These are phyloP conservation scores for Fagus sylvatica DNA, from an alignment of 306 rosid species.

Conservation along the genomic window DNA sequence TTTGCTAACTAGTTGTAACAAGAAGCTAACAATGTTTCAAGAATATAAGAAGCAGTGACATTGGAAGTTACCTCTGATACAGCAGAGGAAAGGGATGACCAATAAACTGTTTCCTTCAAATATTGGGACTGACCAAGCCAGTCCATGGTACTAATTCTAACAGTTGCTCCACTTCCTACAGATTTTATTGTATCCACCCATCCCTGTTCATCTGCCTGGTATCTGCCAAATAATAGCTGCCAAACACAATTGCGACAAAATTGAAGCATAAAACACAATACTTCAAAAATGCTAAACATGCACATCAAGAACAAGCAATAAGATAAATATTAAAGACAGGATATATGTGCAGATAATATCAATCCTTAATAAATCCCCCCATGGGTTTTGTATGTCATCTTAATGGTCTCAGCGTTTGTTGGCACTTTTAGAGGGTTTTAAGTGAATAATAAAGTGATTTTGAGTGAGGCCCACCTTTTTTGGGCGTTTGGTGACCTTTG, in stretches of 20 bases:
- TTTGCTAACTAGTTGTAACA: background rate
- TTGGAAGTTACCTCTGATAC: conserved; percentile 71
- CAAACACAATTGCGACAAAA: conserved; percentile 29
- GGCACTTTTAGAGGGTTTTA: no score
- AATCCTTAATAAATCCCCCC: background rate
- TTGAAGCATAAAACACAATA: background rate
- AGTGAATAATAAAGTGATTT: no score
- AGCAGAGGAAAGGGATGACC: conserved; percentile 89
- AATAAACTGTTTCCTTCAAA: conserved; percentile 58
- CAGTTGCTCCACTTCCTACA: conserved; percentile 49
- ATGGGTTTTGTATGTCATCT: background rate
- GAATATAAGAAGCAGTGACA: conserved; percentile 7
- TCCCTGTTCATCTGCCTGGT: conserved; percentile 86
- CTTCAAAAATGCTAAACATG: conserved; percentile 1
- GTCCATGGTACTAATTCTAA: conserved; percentile 89
- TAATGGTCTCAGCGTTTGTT: background rate
- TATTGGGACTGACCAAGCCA: conserved; percentile 94
- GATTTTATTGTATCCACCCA: conserved; percentile 87
- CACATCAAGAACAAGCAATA: background rate
- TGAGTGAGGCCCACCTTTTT: no score
- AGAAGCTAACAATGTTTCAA: background rate
- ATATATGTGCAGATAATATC: background rate
- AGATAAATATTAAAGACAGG: background rate
- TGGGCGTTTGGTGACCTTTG: no score
- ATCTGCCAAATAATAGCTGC: conserved; percentile 79